These are phyloP conservation scores for Berberis vulgaris DNA, from an alignment of 164 flowering plant genomes.

Conservation along the genomic window DNA sequence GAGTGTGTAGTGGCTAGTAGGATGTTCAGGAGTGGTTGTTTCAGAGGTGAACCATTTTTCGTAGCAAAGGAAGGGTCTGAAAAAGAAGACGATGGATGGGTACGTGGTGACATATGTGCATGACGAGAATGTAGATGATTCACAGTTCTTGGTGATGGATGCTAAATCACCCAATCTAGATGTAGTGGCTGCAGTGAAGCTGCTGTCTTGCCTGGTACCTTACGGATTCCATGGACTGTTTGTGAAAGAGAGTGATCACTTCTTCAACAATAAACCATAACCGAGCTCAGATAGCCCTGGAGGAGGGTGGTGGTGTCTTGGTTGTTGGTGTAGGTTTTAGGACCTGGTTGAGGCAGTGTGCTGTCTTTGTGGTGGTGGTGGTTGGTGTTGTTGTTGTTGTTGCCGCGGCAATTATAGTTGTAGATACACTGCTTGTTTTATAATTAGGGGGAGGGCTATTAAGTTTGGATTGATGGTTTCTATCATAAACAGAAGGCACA, in stretches of 20 bases:
- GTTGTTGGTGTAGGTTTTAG: no score
- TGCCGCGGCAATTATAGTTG: no score
- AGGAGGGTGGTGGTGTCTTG: no score
- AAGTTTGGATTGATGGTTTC: no score
- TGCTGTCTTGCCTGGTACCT: constrained; percentile 29
- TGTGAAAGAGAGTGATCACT: neutral
- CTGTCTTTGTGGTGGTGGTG: no score
- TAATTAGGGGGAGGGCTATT: no score
- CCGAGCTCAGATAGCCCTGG: no score
- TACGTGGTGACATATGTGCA: constrained; percentile 48
- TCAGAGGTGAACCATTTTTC: constrained; percentile 72
- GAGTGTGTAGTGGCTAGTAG: constrained; percentile 50
- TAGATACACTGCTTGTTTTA: no score
- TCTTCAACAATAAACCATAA: no score
- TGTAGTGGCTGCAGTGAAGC: constrained; percentile 52
- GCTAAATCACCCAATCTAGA: constrained; percentile 68
- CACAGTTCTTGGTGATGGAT: constrained; percentile 73
- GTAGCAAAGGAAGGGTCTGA: constrained; percentile 36
- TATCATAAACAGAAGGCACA: no score
- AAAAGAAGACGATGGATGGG: constrained; percentile 70
- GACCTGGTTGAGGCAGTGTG: no score
- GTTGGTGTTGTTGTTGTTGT: no score
- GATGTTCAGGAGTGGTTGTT: constrained; percentile 49
- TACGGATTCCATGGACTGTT: constrained; percentile 28
- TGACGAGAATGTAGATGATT: constrained; percentile 47